Conservation (phyloP, 805 yeast species). For the Maudiozyma saulgeensis region DNA sequence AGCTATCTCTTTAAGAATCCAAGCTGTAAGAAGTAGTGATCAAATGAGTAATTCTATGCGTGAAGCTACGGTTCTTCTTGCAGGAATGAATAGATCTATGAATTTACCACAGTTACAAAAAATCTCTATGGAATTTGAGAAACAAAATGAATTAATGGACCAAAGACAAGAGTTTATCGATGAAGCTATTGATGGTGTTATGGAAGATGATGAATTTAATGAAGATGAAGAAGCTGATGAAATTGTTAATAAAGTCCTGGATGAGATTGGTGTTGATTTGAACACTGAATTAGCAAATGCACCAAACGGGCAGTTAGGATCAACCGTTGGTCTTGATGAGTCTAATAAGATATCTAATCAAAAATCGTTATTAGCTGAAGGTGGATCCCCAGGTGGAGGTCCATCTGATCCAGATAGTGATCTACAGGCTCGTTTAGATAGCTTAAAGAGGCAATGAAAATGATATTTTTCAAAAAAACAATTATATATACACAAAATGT, state of each 20-base stretch:
- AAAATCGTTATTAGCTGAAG: slow-evolving; percentile 33
- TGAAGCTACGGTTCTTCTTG: slow-evolving; percentile 79
- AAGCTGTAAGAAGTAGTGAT: slow-evolving; percentile 82
- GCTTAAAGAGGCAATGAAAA: slow-evolving; percentile 47
- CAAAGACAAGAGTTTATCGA: slow-evolving; percentile 99
- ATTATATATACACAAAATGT: too few species aligned
- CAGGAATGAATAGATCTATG: slow-evolving; percentile 83
- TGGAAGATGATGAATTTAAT: slow-evolving; percentile 82
- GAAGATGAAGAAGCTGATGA: slow-evolving; percentile 89
- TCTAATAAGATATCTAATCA: slow-evolving; percentile 7
- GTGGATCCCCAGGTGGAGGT: slow-evolving; percentile 6
- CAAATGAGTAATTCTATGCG: slow-evolving; percentile 94
- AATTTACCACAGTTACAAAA: slow-evolving; percentile 80
- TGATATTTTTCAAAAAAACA: too few species aligned
- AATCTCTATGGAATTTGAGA: slow-evolving; percentile 92
- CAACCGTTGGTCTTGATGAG: slow-evolving; percentile 11
- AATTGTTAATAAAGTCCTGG: slow-evolving; percentile 81
- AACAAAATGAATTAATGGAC: slow-evolving; percentile 92
- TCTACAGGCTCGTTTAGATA: slow-evolving; percentile 78
- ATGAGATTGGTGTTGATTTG: slow-evolving; percentile 90
- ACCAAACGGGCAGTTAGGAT: slow-evolving; percentile 31
- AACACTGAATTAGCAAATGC: slow-evolving; percentile 38
- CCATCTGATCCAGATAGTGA: slow-evolving; percentile 56
- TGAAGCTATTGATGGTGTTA: slow-evolving; percentile 92
- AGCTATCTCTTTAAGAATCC: slow-evolving; percentile 85